These are phyloP conservation scores for Tricladium varicosporioides DNA, from an alignment of 2,329 filamentous ascomycete genomes.

Conservation along the genomic window DNA sequence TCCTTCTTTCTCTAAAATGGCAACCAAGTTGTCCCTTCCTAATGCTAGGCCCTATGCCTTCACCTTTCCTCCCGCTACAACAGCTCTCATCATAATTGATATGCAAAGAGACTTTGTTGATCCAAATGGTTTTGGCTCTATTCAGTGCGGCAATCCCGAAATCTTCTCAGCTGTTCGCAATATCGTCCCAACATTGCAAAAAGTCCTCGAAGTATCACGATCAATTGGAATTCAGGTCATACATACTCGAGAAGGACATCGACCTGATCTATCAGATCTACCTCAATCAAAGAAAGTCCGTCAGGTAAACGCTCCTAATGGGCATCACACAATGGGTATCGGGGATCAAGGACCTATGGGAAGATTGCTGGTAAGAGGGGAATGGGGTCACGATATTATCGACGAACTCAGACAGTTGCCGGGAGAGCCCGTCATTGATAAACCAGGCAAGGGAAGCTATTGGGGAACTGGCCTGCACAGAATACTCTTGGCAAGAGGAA, in stretches of 20 bases:
- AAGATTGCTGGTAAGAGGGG: slow-evolving; percentile 55
- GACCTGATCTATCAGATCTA: slow-evolving; percentile 53
- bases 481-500: slow-evolving; percentile 49
- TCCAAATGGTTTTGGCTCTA: slow-evolving; percentile 48
- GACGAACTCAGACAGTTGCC: slow-evolving; percentile 37
- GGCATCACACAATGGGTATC: slow-evolving; percentile 45
- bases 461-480: slow-evolving; percentile 55
- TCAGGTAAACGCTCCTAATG: slow-evolving; percentile 42
- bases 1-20: slow-evolving; percentile 13
- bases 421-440: slow-evolving; percentile 35
- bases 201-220: slow-evolving; percentile 44
- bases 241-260: slow-evolving; percentile 53
- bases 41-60: slow-evolving; percentile 46
- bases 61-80: slow-evolving; percentile 44
- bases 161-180: slow-evolving; percentile 41
- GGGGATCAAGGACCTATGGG: slow-evolving; percentile 53
- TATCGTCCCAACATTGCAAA: slow-evolving; percentile 43
- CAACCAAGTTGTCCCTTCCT: slow-evolving; percentile 24
- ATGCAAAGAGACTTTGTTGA: slow-evolving; percentile 54
- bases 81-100: slow-evolving; percentile 53
- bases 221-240: slow-evolving; percentile 41
- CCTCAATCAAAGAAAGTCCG: slow-evolving; percentile 51
- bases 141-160: slow-evolving; percentile 45
- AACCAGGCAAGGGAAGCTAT: slow-evolving; percentile 51
- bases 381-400: slow-evolving; percentile 56